These are phyloP conservation scores for Raphidocelis subcapitata DNA, from an alignment of 139 green algal genomes.

Conservation along the genomic window DNA sequence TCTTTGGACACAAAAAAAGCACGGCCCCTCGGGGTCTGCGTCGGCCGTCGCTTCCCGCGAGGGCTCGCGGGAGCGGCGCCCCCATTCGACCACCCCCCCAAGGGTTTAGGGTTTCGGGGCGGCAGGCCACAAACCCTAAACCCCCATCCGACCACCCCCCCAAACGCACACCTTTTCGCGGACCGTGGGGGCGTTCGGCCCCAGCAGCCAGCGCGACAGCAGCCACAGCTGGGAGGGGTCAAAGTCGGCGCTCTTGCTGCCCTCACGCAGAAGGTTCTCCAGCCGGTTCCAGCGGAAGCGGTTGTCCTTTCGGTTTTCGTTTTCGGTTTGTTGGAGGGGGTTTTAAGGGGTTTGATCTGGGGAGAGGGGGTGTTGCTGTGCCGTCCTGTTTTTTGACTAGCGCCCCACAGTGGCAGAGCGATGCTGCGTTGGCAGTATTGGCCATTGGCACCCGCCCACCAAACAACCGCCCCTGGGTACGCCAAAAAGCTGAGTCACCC, in stretches of 20 bases:
- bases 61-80: no score
- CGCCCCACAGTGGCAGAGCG: constrained; percentile 13
- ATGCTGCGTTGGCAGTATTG: constrained; percentile 22
- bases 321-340: neutral
- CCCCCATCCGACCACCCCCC: neutral
- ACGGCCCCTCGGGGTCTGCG: no score
- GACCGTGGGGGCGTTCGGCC: constrained; percentile 8
- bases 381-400: no score
- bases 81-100: no score
- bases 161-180: neutral
- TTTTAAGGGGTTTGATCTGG: neutral
- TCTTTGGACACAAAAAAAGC: no score
- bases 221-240: constrained; percentile 85
- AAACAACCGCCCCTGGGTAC: no score
- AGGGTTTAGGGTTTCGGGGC: no score
- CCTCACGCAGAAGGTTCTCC: constrained; percentile 85
- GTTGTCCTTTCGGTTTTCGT: constrained; percentile 34
- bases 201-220: constrained; percentile 77
- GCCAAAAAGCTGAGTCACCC: no score
- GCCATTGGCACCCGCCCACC: no score
- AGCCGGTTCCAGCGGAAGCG: constrained; percentile 78
- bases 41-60: no score
- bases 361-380: no score
- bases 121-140: no score
- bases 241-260: constrained; percentile 74